Percentiles rank a stretch among this genome's conserved stretches.
Evolutionary conservation across 192 early-diverging fungal genomes (phyloP).

Genomic region (Globomyces pollinis-pini): DNA sequence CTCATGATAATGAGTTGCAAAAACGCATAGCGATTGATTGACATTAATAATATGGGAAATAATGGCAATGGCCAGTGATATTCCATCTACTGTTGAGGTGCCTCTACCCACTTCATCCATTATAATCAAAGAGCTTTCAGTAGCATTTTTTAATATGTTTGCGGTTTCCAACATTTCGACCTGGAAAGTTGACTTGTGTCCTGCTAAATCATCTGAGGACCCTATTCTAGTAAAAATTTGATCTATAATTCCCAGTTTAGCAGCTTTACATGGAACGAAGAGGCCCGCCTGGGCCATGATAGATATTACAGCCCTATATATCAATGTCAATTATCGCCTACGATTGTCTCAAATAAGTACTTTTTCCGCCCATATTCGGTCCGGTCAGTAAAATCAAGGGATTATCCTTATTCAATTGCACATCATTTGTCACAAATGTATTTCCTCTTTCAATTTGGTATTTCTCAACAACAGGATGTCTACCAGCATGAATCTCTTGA

Average conservation of each 20-base stretch:
- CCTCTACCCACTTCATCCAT: conserved; percentile 79
- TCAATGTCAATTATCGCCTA: background rate
- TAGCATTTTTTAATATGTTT: conserved; percentile 60
- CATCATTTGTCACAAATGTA: conserved; percentile 11
- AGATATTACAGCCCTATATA: conserved; percentile 30
- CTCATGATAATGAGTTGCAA: conserved; percentile 78
- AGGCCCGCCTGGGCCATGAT: conserved; percentile 67
- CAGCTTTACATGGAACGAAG: conserved; percentile 62
- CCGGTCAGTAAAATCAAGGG: conserved; percentile 35
- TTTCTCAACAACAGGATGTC: conserved; percentile 69
- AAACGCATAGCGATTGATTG: conserved; percentile 49
- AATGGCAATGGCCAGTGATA: conserved; percentile 61
- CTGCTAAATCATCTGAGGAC: conserved; percentile 58
- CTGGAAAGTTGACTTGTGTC: conserved; percentile 64
- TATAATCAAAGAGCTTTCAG: conserved; percentile 48
- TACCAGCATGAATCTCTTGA: conserved; percentile 44
- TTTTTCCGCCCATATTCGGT: conserved; percentile 79
- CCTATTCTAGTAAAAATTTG: conserved; percentile 68
- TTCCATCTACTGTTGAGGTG: conserved; percentile 66
- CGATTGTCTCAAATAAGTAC: conserved; percentile 58
- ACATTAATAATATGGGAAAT: conserved; percentile 45
- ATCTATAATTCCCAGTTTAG: conserved; percentile 60
- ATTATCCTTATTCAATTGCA: conserved; percentile 4
- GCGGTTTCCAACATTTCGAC: conserved; percentile 68
- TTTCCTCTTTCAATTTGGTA: conserved; percentile 16